These are phyloP conservation scores for Trichopus zeylanicus DNA, from an alignment of 116 monocot genomes.

Conservation along the genomic window DNA sequence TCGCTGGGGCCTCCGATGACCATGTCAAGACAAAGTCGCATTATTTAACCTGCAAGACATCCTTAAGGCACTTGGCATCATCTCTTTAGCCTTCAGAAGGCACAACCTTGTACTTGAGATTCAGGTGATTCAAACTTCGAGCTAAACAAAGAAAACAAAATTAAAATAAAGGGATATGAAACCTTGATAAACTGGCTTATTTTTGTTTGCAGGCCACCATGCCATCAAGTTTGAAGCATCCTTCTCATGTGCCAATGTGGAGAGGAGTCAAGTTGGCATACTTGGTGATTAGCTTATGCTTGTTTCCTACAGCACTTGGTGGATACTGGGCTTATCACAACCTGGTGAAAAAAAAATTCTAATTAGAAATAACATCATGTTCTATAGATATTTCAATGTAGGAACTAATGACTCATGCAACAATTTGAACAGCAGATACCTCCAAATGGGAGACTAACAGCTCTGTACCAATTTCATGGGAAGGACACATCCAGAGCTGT, in stretches of 20 bases:
- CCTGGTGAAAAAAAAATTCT: slow-evolving; percentile 54
- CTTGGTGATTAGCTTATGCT: slow-evolving; percentile 40
- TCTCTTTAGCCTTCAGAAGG: slow-evolving; percentile 83
- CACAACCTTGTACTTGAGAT: slow-evolving; percentile 84
- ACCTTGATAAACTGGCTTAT: neutral
- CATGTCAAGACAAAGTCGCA: slow-evolving; percentile 14
- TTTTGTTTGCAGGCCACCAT: slow-evolving; percentile 50
- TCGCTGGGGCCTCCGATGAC: slow-evolving; percentile 29
- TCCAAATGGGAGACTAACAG: slow-evolving; percentile 43
- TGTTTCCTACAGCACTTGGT: slow-evolving; percentile 60
- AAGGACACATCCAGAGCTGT: slow-evolving; percentile 35
- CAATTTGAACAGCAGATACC: slow-evolving; percentile 62
- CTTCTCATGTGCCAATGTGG: slow-evolving; percentile 85
- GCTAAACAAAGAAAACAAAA: too few species aligned
- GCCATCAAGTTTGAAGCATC: slow-evolving; percentile 77
- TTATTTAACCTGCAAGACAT: slow-evolving; percentile 18
- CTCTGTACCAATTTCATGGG: slow-evolving; percentile 56
- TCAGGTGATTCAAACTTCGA: too few species aligned
- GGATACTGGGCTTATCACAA: slow-evolving; percentile 93
- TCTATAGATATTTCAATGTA: too few species aligned
- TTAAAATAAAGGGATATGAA: too few species aligned
- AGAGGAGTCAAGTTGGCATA: slow-evolving; percentile 69
- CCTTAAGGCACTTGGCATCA: slow-evolving; percentile 65
- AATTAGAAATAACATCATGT: too few species aligned
- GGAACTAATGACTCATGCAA: too few species aligned